Percentiles rank a stretch among this genome's conserved stretches.
These are phyloP conservation scores for Trichoderma atroviride DNA, from an alignment of 2,329 filamentous ascomycete genomes.

Conservation along the genomic window DNA sequence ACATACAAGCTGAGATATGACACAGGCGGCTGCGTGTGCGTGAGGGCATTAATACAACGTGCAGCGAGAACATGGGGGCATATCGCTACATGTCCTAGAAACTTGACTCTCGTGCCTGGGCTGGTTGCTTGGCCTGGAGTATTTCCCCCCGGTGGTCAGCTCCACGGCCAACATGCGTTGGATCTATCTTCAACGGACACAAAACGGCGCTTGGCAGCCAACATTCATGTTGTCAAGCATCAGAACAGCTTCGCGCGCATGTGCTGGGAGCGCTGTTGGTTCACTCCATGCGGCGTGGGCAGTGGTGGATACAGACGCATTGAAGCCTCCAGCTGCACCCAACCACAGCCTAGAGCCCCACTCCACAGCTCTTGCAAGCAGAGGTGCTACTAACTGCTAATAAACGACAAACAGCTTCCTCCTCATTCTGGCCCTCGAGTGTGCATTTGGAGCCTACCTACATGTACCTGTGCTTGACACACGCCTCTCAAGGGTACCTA, in stretches of 20 bases:
- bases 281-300: background rate
- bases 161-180: background rate
- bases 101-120: background rate
- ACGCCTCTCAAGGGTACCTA: background rate
- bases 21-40: background rate
- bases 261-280: background rate
- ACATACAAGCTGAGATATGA: background rate
- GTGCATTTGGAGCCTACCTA: background rate
- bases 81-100: background rate
- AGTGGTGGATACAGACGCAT: background rate
- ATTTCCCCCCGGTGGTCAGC: background rate
- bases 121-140: background rate
- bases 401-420: slow-evolving; percentile 1
- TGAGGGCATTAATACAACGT: background rate
- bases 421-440: background rate
- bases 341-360: slow-evolving; percentile 3
- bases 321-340: background rate
- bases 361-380: background rate
- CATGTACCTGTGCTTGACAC: background rate
- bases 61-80: background rate
- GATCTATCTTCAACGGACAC: background rate
- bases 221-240: background rate
- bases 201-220: background rate
- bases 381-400: slow-evolving; percentile 1
- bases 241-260: background rate